These are phyloP conservation scores for Trapa bicornis DNA, from an alignment of 345 rosid genomes.

Conservation along the genomic window DNA sequence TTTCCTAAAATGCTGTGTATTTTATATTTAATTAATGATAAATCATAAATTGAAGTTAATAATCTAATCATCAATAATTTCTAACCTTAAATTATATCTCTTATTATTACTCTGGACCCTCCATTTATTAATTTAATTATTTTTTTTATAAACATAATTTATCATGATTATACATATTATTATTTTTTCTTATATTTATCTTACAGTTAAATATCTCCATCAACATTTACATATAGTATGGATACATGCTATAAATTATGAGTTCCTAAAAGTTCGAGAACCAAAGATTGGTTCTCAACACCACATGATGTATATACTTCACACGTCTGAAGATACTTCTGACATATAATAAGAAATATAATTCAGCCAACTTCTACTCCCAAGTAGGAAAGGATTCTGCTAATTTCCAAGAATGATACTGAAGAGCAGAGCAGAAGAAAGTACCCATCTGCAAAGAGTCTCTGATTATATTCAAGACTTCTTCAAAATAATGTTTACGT, in stretches of 20 bases:
- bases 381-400: neutral
- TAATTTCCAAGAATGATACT: neutral
- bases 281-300: neutral
- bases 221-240: too few relatives aligned
- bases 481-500: conserved; percentile 50
- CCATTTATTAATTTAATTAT: too few relatives aligned
- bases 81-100: too few relatives aligned
- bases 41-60: too few relatives aligned
- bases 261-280: neutral
- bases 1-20: too few relatives aligned
- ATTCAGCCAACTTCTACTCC: neutral
- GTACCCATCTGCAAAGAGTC: conserved; percentile 46
- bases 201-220: too few relatives aligned
- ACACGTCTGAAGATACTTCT: neutral
- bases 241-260: neutral
- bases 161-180: too few relatives aligned
- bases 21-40: too few relatives aligned
- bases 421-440: neutral
- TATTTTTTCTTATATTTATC: too few relatives aligned
- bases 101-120: too few relatives aligned
- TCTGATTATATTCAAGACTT: conserved; percentile 26
- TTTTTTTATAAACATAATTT: too few relatives aligned
- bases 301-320: neutral
- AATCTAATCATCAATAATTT: too few relatives aligned
- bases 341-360: neutral